Evolutionary conservation across 164 flowering plant genomes (phyloP).

Genomic region (Tetrastigma voinierianum): DNA sequence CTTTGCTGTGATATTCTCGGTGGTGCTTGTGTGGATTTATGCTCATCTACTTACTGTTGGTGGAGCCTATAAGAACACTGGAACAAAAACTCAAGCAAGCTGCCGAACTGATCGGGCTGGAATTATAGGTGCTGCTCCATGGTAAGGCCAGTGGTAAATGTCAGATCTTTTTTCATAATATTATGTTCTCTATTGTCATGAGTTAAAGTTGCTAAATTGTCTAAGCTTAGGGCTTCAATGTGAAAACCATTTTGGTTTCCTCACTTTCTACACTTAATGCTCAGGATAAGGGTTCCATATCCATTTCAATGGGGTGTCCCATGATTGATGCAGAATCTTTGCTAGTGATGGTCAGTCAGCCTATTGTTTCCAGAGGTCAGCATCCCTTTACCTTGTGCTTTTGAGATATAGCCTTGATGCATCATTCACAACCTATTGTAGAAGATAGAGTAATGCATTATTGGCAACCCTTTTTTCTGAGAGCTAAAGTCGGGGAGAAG

Average conservation of each 20-base stretch:
- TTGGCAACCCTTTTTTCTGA: too few relatives aligned
- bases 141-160: slow-evolving; percentile 42
- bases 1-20: slow-evolving; percentile 84
- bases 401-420: neutral
- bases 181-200: neutral
- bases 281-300: slow-evolving; percentile 88
- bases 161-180: neutral
- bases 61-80: slow-evolving; percentile 73
- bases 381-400: neutral
- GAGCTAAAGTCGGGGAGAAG: too few relatives aligned
- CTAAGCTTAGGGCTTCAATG: too few relatives aligned
- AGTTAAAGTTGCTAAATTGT: neutral
- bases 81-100: slow-evolving; percentile 57
- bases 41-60: slow-evolving; percentile 95
- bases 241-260: neutral
- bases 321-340: slow-evolving; percentile 83
- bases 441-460: too few relatives aligned
- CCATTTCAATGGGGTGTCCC: slow-evolving; percentile 95
- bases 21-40: slow-evolving; percentile 84
- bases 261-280: neutral
- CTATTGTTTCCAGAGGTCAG: too few relatives aligned
- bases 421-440: too few relatives aligned
- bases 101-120: slow-evolving; percentile 94
- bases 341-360: slow-evolving; percentile 99
- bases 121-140: slow-evolving; percentile 77